phyloP scores from a whole-genome alignment of 306 rosid genomes.

The Castanopsis chinensis region DNA sequence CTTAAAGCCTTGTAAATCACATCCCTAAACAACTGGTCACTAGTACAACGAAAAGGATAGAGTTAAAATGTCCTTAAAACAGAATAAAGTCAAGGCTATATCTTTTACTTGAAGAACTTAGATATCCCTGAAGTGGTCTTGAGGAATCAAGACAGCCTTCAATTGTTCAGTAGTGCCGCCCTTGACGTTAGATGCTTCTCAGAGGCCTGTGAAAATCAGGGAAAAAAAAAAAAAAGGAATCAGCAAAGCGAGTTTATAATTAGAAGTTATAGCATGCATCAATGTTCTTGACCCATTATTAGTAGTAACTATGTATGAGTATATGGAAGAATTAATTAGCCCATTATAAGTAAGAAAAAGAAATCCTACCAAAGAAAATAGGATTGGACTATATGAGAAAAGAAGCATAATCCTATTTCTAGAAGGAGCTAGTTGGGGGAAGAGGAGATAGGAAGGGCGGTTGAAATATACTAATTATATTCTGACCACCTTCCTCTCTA shows the following conservation, averaged over 20 bases:
- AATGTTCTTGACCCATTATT: too few species aligned
- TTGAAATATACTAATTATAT: too few species aligned
- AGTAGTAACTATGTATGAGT: too few species aligned
- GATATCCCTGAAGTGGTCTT: slow-evolving; percentile 26
- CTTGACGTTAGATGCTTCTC: slow-evolving; percentile 70
- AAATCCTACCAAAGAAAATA: background rate
- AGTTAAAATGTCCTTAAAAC: slow-evolving; percentile 36
- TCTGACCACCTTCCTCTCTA: too few species aligned
- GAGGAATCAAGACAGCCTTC: slow-evolving; percentile 29
- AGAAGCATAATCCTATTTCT: too few species aligned
- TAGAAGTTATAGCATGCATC: too few species aligned
- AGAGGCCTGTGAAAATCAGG: slow-evolving; percentile 45
- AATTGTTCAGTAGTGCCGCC: slow-evolving; percentile 71
- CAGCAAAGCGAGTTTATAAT: background rate
- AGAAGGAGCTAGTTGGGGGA: too few species aligned
- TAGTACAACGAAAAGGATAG: slow-evolving; percentile 24
- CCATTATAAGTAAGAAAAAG: background rate
- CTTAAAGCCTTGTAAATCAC: slow-evolving; percentile 31
- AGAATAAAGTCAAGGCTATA: slow-evolving; percentile 30
- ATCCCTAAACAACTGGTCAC: slow-evolving; percentile 28
- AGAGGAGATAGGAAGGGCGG: too few species aligned
- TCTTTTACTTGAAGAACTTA: slow-evolving; percentile 30
- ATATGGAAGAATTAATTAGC: too few species aligned
- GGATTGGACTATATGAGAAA: background rate
- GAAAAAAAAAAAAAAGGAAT: background rate